phyloP scores from a whole-genome alignment of 2,329 filamentous ascomycete species.

The Fusarium chlamydosporum region DNA sequence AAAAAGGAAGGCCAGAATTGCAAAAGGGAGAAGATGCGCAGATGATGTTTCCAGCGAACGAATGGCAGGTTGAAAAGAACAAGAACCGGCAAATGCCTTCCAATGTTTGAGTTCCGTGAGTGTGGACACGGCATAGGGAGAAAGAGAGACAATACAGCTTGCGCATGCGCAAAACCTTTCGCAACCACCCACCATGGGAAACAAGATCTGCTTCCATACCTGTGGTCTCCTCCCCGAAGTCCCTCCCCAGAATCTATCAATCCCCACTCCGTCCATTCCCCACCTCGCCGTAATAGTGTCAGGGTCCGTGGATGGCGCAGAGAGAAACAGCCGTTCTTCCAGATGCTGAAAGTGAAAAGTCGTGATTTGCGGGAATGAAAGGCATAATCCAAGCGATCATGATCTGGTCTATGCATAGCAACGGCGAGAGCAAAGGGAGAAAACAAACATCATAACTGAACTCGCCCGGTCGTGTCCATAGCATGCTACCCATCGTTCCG shows the following conservation, averaged over 20 bases:
- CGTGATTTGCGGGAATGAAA: slow-evolving; percentile 39
- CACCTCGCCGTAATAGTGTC: slow-evolving; percentile 19
- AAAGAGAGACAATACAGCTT: slow-evolving; percentile 45
- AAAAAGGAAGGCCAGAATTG: slow-evolving; percentile 14
- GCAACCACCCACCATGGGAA: slow-evolving; percentile 31
- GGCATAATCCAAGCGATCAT: slow-evolving; percentile 54
- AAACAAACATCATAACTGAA: slow-evolving; percentile 52
- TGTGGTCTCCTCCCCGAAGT: slow-evolving; percentile 22
- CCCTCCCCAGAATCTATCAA: slow-evolving; percentile 34
- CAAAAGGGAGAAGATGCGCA: slow-evolving; percentile 17
- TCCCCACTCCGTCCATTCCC: slow-evolving; percentile 19
- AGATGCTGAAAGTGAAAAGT: slow-evolving; percentile 39
- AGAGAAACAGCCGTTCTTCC: slow-evolving; percentile 36
- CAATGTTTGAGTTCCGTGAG: slow-evolving; percentile 16
- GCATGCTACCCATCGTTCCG: slow-evolving; percentile 46
- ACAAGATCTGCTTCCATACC: slow-evolving; percentile 36
- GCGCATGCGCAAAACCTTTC: slow-evolving; percentile 41
- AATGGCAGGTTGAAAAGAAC: slow-evolving; percentile 15
- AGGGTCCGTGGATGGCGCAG: slow-evolving; percentile 26
- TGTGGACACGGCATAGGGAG: slow-evolving; percentile 14
- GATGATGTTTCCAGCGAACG: slow-evolving; percentile 18
- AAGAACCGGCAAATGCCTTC: slow-evolving; percentile 30
- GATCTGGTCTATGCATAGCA: slow-evolving; percentile 57
- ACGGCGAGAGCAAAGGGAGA: slow-evolving; percentile 44
- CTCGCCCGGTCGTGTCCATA: slow-evolving; percentile 52